These are phyloP conservation scores for Acanthamoeba triangularis DNA, from an alignment of 208 protist genomes.

Conservation along the genomic window DNA sequence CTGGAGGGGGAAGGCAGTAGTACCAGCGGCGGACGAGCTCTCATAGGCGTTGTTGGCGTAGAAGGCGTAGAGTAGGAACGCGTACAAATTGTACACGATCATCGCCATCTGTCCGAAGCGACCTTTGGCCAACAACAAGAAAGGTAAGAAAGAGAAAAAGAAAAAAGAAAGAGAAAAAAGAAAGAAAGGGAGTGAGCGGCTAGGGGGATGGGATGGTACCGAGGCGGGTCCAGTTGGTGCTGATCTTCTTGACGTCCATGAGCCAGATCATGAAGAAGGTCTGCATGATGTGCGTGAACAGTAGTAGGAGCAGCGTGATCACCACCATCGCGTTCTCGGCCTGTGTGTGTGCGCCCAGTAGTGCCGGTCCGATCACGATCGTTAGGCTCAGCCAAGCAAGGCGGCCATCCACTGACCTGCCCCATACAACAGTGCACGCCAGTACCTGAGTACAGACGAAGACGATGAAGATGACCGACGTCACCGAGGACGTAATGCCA, in stretches of 20 bases:
- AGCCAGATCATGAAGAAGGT: slow-evolving; percentile 68
- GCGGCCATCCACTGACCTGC: neutral
- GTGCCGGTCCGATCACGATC: too few relatives aligned
- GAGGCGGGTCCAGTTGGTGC: neutral
- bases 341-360: neutral
- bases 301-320: slow-evolving; percentile 19
- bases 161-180: neutral
- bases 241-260: slow-evolving; percentile 61
- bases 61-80: slow-evolving; percentile 63
- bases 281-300: slow-evolving; percentile 65
- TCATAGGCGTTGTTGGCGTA: slow-evolving; percentile 65
- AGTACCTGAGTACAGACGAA: slow-evolving; percentile 17
- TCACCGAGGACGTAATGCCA: slow-evolving; percentile 30
- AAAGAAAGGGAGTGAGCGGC: too few relatives aligned
- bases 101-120: slow-evolving; percentile 39
- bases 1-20: neutral
- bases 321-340: slow-evolving; percentile 50
- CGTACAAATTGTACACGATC: slow-evolving; percentile 58
- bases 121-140: neutral
- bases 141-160: neutral
- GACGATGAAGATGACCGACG: slow-evolving; percentile 68
- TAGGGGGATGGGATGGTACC: neutral
- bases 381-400: neutral
- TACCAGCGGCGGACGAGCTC: slow-evolving; percentile 24
- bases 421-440: neutral